A percentile compares a stretch with the other conserved stretches of the same genome.
Evolutionary conservation across 2,329 filamentous ascomycete genomes (phyloP).

Genomic region (Huntiella decipiens): DNA sequence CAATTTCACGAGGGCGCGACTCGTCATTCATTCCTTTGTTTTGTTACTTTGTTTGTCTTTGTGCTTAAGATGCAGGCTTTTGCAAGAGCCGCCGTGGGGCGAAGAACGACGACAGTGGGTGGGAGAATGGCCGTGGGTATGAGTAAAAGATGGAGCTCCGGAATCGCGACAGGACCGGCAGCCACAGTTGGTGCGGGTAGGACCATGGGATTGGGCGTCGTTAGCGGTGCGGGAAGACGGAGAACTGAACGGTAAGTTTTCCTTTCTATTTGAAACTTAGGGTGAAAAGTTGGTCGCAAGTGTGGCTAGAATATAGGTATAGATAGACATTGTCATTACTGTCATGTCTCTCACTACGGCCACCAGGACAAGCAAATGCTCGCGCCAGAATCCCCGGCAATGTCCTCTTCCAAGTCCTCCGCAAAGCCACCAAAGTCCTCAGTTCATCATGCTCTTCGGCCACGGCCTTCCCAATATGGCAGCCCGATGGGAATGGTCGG

Average conservation of each 20-base stretch:
- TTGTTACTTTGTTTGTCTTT: background rate
- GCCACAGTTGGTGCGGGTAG: background rate
- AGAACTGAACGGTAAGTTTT: constrained; percentile 7
- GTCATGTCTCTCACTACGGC: too few relatives aligned
- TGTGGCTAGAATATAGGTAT: too few relatives aligned
- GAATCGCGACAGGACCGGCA: background rate
- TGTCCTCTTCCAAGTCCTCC: too few relatives aligned
- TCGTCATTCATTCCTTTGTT: background rate
- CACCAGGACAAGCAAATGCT: too few relatives aligned
- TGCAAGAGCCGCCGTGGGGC: constrained; percentile 5
- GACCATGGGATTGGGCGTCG: background rate
- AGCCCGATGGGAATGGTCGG: too few relatives aligned
- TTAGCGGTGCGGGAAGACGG: background rate
- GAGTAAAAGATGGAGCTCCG: background rate
- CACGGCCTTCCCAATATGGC: too few relatives aligned
- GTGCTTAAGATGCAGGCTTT: constrained; percentile 7
- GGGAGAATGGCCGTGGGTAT: background rate
- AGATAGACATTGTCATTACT: too few relatives aligned
- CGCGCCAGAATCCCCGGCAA: too few relatives aligned
- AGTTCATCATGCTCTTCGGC: too few relatives aligned
- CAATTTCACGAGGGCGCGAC: background rate
- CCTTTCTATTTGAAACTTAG: background rate
- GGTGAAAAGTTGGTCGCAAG: too few relatives aligned
- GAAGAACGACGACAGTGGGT: background rate
- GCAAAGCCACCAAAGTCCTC: too few relatives aligned